Evolutionary conservation across 495 filamentous ascomycete genomes (phyloP), one percentile per base, ranked within the genome.

Genomic region (Parmelia sp.): DNA sequence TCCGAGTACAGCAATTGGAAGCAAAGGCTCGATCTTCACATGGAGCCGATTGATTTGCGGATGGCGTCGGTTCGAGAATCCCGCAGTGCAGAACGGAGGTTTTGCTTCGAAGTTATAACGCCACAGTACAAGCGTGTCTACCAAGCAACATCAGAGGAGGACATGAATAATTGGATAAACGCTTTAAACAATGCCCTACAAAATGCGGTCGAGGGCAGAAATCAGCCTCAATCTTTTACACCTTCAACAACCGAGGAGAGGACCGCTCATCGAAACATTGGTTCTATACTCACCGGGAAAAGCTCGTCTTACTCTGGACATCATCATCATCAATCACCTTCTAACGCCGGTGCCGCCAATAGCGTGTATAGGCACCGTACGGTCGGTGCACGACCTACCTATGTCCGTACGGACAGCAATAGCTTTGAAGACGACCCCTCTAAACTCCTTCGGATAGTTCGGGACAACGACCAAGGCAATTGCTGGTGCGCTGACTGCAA

Each of bases 1-100:
- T 96, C 94, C 2, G 94, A 99, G 71, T 97, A 99, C 74, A 95
- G 91, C 71, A 97, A 99, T 74, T 99, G 94, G 94, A 99, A 99
- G 76, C 90, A 97, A 72, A 90, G 87, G 74, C 83, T 97, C 56
- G 95, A 97, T 74, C 80, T 97, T 40, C 94, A 99, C 72, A 97
- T 96, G 86, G 94, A 99, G 11, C 94, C 94, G 4, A 99, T 99
- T 65, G 95, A 99, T 74, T 80, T 99, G 47, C 88, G 92, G 35
- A 91, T 97, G 83, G 94, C 95, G 25, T 97, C 95, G 8, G 95
- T 99, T 14, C 86, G 94, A 39, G 93, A 97, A 74, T 92, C 94
- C 58, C 86, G 95, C 58, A 93, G 93, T 75, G 88, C 91, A 8
- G 95, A 99, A 68, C 85, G 94, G 49, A 86, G 95, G 21, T 99